Evolutionary conservation across 768 basidiomycete species (phyloP).

Genomic region (Kwoniella sp.): DNA sequence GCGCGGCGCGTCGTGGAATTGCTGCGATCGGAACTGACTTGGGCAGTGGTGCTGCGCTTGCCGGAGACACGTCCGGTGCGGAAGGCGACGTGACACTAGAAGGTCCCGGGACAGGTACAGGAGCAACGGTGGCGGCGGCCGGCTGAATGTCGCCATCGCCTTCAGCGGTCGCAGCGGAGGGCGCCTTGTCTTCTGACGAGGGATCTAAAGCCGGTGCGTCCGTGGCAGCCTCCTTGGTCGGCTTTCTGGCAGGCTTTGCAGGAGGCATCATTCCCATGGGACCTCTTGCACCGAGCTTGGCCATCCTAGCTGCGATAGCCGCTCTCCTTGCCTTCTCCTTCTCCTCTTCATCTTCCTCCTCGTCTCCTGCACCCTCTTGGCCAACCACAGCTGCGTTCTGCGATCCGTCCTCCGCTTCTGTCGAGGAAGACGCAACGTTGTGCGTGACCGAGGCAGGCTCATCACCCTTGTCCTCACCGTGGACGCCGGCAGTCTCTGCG

Average conservation of each 20-base stretch:
- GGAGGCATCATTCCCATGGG: conserved; percentile 60
- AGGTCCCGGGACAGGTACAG: background rate
- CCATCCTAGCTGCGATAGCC: conserved; percentile 87
- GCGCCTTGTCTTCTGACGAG: conserved; percentile 4
- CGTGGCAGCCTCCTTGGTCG: conserved; percentile 29
- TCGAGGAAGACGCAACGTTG: background rate
- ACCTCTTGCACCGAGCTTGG: conserved; percentile 70
- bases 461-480: conserved; percentile 26
- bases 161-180: background rate
- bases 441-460: background rate
- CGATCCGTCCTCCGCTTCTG: conserved; percentile 11
- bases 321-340: conserved; percentile 57
- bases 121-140: background rate
- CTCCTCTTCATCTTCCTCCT: conserved; percentile 35
- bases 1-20: conserved; percentile 67
- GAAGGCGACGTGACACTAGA: background rate
- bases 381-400: conserved; percentile 28
- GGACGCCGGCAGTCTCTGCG: too few species aligned
- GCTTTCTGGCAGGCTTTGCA: conserved; percentile 55
- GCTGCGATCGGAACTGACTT: conserved; percentile 67
- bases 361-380: conserved; percentile 52
- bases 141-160: background rate
- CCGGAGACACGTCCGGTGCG: background rate
- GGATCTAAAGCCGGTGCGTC: conserved; percentile 6
- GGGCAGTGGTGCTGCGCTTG: conserved; percentile 5